These are phyloP conservation scores for Colletotrichum spinosum DNA, from an alignment of 2,329 filamentous ascomycete genomes.

Conservation along the genomic window DNA sequence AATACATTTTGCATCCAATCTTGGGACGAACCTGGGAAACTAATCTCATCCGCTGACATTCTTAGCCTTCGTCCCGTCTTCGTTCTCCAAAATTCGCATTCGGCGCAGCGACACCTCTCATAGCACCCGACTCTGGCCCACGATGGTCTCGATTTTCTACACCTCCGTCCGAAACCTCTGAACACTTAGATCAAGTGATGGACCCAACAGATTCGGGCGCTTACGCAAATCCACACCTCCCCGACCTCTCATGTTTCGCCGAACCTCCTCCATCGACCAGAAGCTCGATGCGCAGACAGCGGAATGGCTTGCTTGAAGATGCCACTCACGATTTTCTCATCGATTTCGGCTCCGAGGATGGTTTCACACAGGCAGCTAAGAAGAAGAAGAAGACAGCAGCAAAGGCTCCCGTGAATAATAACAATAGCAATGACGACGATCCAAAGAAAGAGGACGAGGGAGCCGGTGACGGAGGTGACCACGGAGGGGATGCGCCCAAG, in stretches of 20 bases:
- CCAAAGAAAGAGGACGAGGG: conserved; percentile 48
- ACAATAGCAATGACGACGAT: conserved; percentile 59
- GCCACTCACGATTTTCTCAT: conserved; percentile 59
- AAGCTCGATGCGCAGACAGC: conserved; percentile 39
- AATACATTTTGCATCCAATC: conserved; percentile 13
- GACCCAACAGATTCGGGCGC: conserved; percentile 48
- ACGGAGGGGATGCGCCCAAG: conserved; percentile 40
- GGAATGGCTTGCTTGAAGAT: conserved; percentile 56
- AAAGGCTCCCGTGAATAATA: conserved; percentile 54
- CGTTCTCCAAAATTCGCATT: conserved; percentile 16
- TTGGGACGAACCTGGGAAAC: conserved; percentile 27
- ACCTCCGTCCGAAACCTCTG: conserved; percentile 40
- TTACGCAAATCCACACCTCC: conserved; percentile 44
- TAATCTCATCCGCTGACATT: conserved; percentile 33
- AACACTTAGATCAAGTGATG: conserved; percentile 41
- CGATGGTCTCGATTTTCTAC: conserved; percentile 49
- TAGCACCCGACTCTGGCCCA: conserved; percentile 47
- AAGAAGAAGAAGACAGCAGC: conserved; percentile 66
- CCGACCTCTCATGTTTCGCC: conserved; percentile 40
- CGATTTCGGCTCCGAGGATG: conserved; percentile 68
- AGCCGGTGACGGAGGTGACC: conserved; percentile 46
- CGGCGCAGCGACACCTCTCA: conserved; percentile 42
- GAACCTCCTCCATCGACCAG: conserved; percentile 40
- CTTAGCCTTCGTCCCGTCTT: conserved; percentile 30
- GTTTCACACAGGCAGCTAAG: conserved; percentile 65